Evolutionary conservation across 225 moss, liverwort and hornwort genomes (phyloP).

Genomic region (Antitrichia curtipendula): DNA sequence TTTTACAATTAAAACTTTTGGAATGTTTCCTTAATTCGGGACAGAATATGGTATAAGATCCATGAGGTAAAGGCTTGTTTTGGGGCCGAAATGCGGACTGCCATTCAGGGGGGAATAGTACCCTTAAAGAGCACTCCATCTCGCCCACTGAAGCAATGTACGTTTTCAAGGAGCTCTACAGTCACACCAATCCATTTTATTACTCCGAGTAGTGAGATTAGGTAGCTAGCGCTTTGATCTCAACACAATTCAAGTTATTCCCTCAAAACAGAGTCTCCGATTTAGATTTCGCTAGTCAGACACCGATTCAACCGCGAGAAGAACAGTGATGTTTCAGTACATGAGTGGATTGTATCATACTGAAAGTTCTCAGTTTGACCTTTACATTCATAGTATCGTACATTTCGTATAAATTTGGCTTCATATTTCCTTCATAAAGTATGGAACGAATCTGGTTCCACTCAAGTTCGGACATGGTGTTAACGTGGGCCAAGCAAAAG

Average conservation of each 20-base stretch:
- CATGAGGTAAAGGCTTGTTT: neutral
- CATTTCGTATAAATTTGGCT: neutral
- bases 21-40: conserved; percentile 20
- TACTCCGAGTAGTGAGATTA: neutral
- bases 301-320: neutral
- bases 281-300: neutral
- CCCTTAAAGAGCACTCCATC: neutral
- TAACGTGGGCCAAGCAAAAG: neutral
- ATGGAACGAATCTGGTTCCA: neutral
- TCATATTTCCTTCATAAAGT: no score
- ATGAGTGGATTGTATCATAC: neutral
- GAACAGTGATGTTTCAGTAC: neutral
- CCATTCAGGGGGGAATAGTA: neutral
- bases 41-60: neutral
- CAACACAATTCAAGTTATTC: neutral
- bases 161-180: neutral
- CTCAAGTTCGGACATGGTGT: neutral
- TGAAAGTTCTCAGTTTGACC: neutral
- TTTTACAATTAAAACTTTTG: neutral
- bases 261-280: neutral
- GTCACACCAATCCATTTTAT: no score
- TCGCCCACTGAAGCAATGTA: no score
- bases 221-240: neutral
- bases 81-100: neutral
- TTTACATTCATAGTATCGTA: neutral